Evolutionary conservation across 2,329 filamentous ascomycete species (phyloP), one percentile per base, ranked within the genome.

Genomic region (Dendryphion nanum): DNA sequence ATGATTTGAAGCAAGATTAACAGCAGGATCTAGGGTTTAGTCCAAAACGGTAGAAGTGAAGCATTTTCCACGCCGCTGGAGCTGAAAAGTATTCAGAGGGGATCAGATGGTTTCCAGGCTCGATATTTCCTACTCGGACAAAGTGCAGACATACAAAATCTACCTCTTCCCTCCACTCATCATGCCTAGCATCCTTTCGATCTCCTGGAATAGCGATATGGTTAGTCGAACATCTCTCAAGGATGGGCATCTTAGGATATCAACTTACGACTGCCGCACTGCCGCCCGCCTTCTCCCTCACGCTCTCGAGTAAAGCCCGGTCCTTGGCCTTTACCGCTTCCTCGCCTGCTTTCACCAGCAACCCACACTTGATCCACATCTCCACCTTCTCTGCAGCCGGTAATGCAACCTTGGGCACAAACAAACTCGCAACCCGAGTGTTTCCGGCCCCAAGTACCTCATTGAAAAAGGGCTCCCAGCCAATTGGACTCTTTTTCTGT

Each of bases 391-490:
- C 85, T 3, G 79, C 76, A 1, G 78, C 73, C 30, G 82, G 77
- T 32, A 94, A 63, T 38, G 75, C 74, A 13, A 83, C 84, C 67
- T 97, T 97, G 3, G 88, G 82, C 35, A 97, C 82, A 66, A 96
- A 97, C 4, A 81, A 65, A 1, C 85, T 79, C 1, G 93, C 93
- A 13, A 95, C 75, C 44, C 90, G 85, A 4, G 88, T 85, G 60
- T 97, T 97, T 31, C 93, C 93, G 2, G 93, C 93, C 32, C 85
- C 83, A 1, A 97, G 73, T 18, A 87, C 82, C 55, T 94, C 85
- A 59, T 93, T 94, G 73, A 87, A 96, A 68, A 95, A 98, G 0
- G 91, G 89, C 82, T 95, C 89, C 93, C 93, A 98, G 8, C 91
- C 91, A 61, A 98, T 97, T 1, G 91, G 88, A 41, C 86, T 93